Conservation (phyloP, 192 early-diverging fungal genomes). For the Podila verticillata region DNA sequence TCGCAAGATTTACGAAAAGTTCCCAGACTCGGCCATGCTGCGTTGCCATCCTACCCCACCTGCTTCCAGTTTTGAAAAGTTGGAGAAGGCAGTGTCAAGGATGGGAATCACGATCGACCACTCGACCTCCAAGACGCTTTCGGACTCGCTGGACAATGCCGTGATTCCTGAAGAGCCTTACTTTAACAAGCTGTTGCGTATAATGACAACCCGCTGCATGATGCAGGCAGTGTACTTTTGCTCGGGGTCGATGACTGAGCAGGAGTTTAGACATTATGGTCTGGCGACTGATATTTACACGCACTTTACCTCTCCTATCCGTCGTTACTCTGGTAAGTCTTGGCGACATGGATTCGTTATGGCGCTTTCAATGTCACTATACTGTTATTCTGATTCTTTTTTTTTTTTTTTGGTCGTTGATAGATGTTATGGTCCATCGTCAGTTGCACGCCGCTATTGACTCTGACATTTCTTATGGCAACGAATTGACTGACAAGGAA, state of each 20-base stretch:
- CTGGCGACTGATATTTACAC: constrained; percentile 94
- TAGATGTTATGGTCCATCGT: constrained; percentile 95
- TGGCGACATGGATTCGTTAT: not conserved
- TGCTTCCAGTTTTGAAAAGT: constrained; percentile 55
- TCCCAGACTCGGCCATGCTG: constrained; percentile 82
- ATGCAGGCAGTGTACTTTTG: constrained; percentile 99
- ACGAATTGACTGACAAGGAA: constrained; percentile 84
- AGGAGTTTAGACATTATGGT: constrained; percentile 89
- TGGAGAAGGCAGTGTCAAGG: constrained; percentile 68
- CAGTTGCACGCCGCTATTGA: constrained; percentile 72
- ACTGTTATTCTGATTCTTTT: not conserved
- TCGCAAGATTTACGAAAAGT: constrained; percentile 79
- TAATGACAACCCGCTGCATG: constrained; percentile 94
- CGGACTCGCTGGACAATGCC: constrained; percentile 90
- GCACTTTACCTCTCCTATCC: constrained; percentile 99
- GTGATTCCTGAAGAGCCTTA: constrained; percentile 87
- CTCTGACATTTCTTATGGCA: constrained; percentile 57
- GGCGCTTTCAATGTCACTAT: not conserved
- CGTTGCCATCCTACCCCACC: constrained; percentile 75
- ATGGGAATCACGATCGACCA: constrained; percentile 72
- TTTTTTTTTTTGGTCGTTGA: not conserved
- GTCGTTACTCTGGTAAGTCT: constrained; percentile 86
- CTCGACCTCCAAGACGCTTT: constrained; percentile 80
- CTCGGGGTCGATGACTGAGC: constrained; percentile 75
- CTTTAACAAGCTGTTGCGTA: constrained; percentile 96